These are phyloP conservation scores for Hypoxylon fragiforme DNA, from an alignment of 495 filamentous ascomycete genomes.

Conservation along the genomic window DNA sequence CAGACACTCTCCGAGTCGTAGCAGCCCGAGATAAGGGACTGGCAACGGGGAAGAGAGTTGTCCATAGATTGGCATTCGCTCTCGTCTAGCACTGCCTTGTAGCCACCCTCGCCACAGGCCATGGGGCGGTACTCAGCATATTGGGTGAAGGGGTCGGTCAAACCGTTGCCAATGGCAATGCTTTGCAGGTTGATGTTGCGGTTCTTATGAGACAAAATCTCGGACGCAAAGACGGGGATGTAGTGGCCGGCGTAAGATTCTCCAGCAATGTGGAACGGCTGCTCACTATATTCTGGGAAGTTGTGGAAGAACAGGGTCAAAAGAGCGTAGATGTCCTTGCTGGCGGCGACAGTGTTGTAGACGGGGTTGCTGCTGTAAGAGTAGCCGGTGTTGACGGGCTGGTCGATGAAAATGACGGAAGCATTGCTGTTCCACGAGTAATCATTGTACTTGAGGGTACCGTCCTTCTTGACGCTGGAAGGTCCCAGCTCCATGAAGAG, in stretches of 20 bases:
- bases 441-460: constrained; percentile 79
- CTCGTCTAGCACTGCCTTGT: constrained; percentile 80
- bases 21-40: constrained; percentile 83
- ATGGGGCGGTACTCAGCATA: constrained; percentile 96
- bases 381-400: constrained; percentile 68
- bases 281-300: constrained; percentile 91
- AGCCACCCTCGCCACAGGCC: constrained; percentile 96
- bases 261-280: constrained; percentile 97
- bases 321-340: constrained; percentile 97
- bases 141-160: constrained; percentile 91
- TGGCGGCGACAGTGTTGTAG: constrained; percentile 90
- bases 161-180: constrained; percentile 92
- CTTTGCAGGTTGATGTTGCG: constrained; percentile 99
- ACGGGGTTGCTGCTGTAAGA: constrained; percentile 77
- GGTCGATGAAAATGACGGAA: constrained; percentile 98
- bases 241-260: constrained; percentile 98
- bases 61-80: constrained; percentile 87
- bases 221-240: constrained; percentile 91
- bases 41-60: constrained; percentile 86
- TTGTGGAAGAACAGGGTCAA: constrained; percentile 98
- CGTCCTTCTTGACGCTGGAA: constrained; percentile 76
- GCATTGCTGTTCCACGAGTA: constrained; percentile 97
- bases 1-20: constrained; percentile 91
- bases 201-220: constrained; percentile 96
- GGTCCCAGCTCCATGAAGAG: constrained; percentile 97